A percentile compares a stretch with the other conserved stretches of the same genome.
These are phyloP conservation scores for Colletotrichum sansevieriae DNA, from an alignment of 2,329 filamentous ascomycete genomes.

Conservation along the genomic window DNA sequence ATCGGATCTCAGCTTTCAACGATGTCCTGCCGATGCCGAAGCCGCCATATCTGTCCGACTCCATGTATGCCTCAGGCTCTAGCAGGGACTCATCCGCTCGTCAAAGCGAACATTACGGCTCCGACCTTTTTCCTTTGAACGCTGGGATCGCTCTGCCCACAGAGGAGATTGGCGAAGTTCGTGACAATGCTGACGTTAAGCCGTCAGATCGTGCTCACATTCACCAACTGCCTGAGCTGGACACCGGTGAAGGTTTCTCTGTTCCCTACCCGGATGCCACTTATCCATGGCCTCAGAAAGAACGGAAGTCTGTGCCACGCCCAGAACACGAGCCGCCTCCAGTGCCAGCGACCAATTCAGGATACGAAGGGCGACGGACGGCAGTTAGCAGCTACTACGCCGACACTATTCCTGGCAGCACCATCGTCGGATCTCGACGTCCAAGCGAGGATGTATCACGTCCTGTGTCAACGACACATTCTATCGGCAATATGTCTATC, in stretches of 20 bases:
- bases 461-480: constrained; percentile 59
- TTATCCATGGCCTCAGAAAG: constrained; percentile 48
- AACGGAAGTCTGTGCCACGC: constrained; percentile 49
- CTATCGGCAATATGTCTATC: constrained; percentile 61
- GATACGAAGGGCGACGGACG: constrained; percentile 47
- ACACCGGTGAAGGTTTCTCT: constrained; percentile 64
- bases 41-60: constrained; percentile 39
- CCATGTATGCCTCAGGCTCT: constrained; percentile 21
- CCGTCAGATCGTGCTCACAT: constrained; percentile 43
- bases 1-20: constrained; percentile 38
- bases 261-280: constrained; percentile 56
- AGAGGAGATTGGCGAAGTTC: not conserved
- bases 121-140: constrained; percentile 50
- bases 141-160: constrained; percentile 1
- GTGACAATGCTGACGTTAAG: not conserved
- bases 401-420: constrained; percentile 58
- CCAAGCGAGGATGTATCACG: constrained; percentile 61
- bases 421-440: constrained; percentile 58
- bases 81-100: constrained; percentile 41
- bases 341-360: constrained; percentile 56
- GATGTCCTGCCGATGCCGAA: constrained; percentile 38
- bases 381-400: constrained; percentile 58
- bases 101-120: constrained; percentile 46
- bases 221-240: constrained; percentile 63
- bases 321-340: constrained; percentile 67